Evolutionary conservation across 1,284 basidiomycete species (phyloP).

Genomic region (Volvariella surrecta): DNA sequence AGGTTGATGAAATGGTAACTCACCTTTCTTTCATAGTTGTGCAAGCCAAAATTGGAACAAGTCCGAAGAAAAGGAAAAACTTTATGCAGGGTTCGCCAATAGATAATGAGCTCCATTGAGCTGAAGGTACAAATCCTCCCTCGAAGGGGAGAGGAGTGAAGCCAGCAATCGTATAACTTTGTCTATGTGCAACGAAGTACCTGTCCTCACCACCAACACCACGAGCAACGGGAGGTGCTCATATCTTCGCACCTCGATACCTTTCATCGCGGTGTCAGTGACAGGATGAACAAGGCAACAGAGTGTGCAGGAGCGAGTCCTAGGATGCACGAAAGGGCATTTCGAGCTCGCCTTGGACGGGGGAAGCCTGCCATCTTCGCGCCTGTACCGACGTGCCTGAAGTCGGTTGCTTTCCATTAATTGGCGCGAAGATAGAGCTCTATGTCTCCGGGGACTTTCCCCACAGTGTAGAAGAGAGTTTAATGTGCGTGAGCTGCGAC

Average conservation of each 20-base stretch:
- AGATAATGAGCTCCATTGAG: slow-evolving; percentile 88
- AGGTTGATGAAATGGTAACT: neutral
- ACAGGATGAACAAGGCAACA: slow-evolving; percentile 35
- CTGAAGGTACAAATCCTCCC: slow-evolving; percentile 36
- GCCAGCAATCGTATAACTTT: slow-evolving; percentile 79
- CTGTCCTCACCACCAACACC: slow-evolving; percentile 22
- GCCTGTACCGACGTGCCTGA: slow-evolving; percentile 51
- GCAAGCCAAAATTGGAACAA: too few relatives aligned
- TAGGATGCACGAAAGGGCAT: slow-evolving; percentile 29
- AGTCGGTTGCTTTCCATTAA: slow-evolving; percentile 64
- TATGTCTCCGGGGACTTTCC: slow-evolving; percentile 89
- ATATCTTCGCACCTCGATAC: slow-evolving; percentile 60
- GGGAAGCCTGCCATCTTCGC: slow-evolving; percentile 41
- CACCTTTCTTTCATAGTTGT: slow-evolving; percentile 1
- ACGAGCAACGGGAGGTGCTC: slow-evolving; percentile 49
- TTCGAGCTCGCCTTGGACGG: slow-evolving; percentile 19
- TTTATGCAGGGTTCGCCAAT: slow-evolving; percentile 35
- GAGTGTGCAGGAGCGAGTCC: slow-evolving; percentile 31
- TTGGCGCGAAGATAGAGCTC: slow-evolving; percentile 44
- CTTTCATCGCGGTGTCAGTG: slow-evolving; percentile 27
- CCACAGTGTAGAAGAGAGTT: slow-evolving; percentile 55
- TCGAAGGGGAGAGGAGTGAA: slow-evolving; percentile 6
- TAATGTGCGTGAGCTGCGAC: slow-evolving; percentile 73
- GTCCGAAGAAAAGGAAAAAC: slow-evolving; percentile 21
- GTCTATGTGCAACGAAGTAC: slow-evolving; percentile 71